Evolutionary conservation across 2,329 filamentous ascomycete species (phyloP), one percentile per base, ranked within the genome.

Genomic region (Colletotrichum viniferum): DNA sequence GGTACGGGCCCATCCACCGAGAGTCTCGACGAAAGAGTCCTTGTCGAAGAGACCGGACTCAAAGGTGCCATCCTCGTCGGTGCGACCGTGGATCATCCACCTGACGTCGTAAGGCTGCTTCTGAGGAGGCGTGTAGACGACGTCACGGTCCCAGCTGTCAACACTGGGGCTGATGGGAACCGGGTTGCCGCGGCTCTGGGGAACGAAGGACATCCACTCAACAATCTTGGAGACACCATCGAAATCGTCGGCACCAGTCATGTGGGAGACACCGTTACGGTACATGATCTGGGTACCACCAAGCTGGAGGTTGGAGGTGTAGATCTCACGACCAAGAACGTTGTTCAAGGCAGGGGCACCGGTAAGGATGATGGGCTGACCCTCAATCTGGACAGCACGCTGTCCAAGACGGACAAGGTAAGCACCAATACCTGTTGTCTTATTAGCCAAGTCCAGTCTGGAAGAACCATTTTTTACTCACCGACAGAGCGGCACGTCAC

Each of bases 281-380:
- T 99, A 98, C 97, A 99, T 99, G 91, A 99, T 99, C 87, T 99
- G 97, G n/a, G 97, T 99, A 81, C 97, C 97, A 92, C 97, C 97
- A 78, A 99, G 95, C 89, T 99, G 97, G 83, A 99, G 88, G 91
- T 99, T 99, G 76, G 97, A 98, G 28, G 97, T 98, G 89, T 99
- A 99, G 34, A 99, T 96, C 86, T 99, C 97, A 80, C 97, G 96
- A 82, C 97, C 97, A 76, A 99, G 92, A 81, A 99, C 90, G 88
- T 98, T 99, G 92, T 99, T 99, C 85, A 99, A 94, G 75, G 97
- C 97, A 78, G 95, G 95, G 64, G 97, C 97, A 91, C 97, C 97
- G 81, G 97, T 99, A 78, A 99, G 92, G 82, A 99, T 99, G 85
- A 99, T 99, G 52, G 97, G 97, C 87, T 99, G 97, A 75, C 97